Base-by-base conservation (phyloP, 176 grass and related monocot genomes). In the Zea luxurians region DNA sequence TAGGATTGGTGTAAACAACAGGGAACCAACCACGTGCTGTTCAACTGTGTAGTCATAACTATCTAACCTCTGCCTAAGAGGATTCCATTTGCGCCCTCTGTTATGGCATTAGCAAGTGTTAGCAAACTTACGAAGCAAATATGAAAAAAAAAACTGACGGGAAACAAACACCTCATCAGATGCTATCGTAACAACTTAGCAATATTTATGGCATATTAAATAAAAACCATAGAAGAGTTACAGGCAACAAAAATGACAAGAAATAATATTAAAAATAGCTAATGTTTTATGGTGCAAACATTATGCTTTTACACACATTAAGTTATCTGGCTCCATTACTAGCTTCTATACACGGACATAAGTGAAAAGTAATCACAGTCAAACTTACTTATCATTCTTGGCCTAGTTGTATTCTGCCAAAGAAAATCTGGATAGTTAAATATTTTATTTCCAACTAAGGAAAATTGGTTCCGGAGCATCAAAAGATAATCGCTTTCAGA, bases 1-100 rank as follows among this genome's bases (percentile, higher is more conserved):
- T 45, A 98, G 84, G 46, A 98, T 80, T 55, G 95, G 91, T 82
- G 95, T 88, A 84, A 98, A 94, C 53, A 98, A 85, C 75, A 98
- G 84, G 17, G 91, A 94, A 74, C 91, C 91, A 73, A 98, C 91
- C 27, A 98, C 91, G 82, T 98, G 95, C 57, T 97, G 95, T 84
- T 94, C 91, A 86, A 98, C 91, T 48, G 91, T 88, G 80, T 94
- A 94, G 34, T 84, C 83, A 71, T 94, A 94, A 78, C 85, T 94
- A 84, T 94, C 95, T 79, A 94, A 83, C n/a, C 95, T 91, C 66
- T 88, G 83, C 74, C 91, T 84, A 49, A 98, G 83, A 45, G 91
- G 94, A 85, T 94, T 98, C 87, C 83, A 89, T 81, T 98, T 98
- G 68, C 85, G 89, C 46, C 95, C 95, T 86, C 95, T 98, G 85